Conservation (phyloP, 2,329 filamentous ascomycete species). For the Magnaporthiopsis rhizophila region DNA sequence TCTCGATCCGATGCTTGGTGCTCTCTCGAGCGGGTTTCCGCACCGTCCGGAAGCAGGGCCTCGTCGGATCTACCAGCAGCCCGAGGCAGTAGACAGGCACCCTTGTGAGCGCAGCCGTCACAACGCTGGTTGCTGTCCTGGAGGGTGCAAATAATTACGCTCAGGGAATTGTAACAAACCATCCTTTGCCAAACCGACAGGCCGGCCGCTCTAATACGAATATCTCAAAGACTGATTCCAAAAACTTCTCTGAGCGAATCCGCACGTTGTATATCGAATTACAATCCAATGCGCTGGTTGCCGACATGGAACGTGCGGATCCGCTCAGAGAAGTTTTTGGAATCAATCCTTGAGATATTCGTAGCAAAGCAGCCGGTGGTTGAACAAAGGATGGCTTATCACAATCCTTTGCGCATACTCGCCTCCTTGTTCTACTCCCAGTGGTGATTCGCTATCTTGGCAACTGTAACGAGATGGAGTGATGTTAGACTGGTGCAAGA, state of each 20-base stretch:
- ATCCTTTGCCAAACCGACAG: too few relatives aligned
- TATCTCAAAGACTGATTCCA: too few relatives aligned
- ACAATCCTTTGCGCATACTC: constrained; percentile 26
- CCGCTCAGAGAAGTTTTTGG: not conserved
- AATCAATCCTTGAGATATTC: not conserved
- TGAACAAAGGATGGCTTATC: not conserved
- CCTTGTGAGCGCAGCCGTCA: not conserved
- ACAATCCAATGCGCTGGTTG: too few relatives aligned
- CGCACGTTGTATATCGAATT: too few relatives aligned
- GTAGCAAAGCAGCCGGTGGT: constrained; percentile 3
- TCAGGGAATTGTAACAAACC: not conserved
- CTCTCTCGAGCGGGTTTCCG: constrained; percentile 2
- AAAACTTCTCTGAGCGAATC: too few relatives aligned
- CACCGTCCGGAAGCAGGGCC: constrained; percentile 1
- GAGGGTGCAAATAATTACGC: not conserved
- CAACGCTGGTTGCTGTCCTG: not conserved
- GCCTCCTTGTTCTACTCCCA: constrained; percentile 98
- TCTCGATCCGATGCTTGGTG: not conserved
- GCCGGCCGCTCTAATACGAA: too few relatives aligned
- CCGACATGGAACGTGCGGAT: too few relatives aligned
- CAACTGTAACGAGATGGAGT: constrained; percentile 9
- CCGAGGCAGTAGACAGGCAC: constrained; percentile 1
- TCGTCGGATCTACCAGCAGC: not conserved
- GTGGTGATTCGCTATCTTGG: constrained; percentile 18
- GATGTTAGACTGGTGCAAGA: too few relatives aligned